Base-by-base conservation (phyloP, 768 basidiomycete species). In the Amanita phalloides region DNA sequence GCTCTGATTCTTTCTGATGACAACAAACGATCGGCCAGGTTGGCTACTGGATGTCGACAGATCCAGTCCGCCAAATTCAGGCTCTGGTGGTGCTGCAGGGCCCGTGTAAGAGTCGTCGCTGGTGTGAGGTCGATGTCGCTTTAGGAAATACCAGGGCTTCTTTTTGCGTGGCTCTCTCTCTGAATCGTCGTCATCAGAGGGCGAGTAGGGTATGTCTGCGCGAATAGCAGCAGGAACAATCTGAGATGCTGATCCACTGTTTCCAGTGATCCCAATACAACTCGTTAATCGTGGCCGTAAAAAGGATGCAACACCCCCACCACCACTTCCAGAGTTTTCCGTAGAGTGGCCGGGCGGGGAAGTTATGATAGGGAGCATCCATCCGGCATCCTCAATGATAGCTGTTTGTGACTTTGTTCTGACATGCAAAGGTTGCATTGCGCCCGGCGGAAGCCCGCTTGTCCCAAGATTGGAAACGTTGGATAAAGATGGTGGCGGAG, bases 381-480 rank as follows among this genome's bases (percentile, higher is more conserved):
- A 64, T 45, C 66, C 66, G 4, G 73, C 75, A 56, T 84, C 73
- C 53, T 91, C 87, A n/a, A 92, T 80, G 53, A 92, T 79, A 2
- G 90, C 90, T 2, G 83, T 84, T 62, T 92, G 90, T 30, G 88
- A 90, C 68, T 82, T 81, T 17, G 82, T 88, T 43, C 90, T 79
- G 32, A 77, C 69, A 61, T 86, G 86, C 14, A 72, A 67, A 9
- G 84, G 81, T 38, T 77, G 71, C 76, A 81, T 78, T 4, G 83
- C 84, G 10, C 86, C 85, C 3, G 76, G 72, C 0, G 84, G 82
- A 26, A 75, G 60, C 56, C 59, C 21, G 55, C 61, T 33, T 60
- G 54, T 28, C 62, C 65, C 45, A 69, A 65, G 42, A 26, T 52
- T 51, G 6, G 50, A 51, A 17, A 73, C 72, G 47, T 69, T 76